Percentiles rank a stretch among this genome's conserved stretches.
Conservation (phyloP, 257 asterid species). For the Apocynum venetum region DNA sequence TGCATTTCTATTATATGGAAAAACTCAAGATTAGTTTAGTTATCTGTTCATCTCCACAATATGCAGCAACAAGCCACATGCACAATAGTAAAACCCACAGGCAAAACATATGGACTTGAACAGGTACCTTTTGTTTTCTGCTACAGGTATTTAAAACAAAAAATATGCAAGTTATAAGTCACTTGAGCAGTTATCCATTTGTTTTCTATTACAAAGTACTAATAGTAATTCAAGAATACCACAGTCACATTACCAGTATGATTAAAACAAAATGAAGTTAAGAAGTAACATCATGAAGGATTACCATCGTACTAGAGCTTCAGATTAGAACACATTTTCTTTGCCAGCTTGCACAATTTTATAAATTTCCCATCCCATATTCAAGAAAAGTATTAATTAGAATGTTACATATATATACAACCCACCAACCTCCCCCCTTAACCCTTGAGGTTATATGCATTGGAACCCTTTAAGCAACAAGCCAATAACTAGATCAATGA, state of each 20-base stretch:
- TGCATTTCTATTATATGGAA: neutral
- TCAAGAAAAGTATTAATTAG: neutral
- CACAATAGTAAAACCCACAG: too few species aligned
- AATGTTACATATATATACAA: neutral
- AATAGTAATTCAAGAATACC: neutral
- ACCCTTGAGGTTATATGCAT: neutral
- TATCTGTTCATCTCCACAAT: neutral
- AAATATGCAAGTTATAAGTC: neutral
- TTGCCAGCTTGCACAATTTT: neutral
- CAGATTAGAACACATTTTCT: neutral
- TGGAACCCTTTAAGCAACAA: neutral
- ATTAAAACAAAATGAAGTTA: neutral
- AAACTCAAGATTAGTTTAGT: neutral
- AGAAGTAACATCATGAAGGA: neutral
- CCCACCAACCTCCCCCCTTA: neutral
- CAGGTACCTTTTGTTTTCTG: neutral
- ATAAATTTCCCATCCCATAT: neutral
- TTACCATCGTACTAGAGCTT: neutral
- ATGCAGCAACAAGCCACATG: neutral
- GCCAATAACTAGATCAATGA: neutral
- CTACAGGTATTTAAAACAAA: neutral
- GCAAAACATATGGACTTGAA: neutral
- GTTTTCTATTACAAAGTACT: neutral
- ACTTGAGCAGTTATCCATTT: neutral
- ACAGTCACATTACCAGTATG: neutral